A percentile compares a stretch with the other conserved stretches of the same genome.
Evolutionary conservation across 139 green algal genomes (phyloP).

Genomic region (Chlamydomonas eustigma): DNA sequence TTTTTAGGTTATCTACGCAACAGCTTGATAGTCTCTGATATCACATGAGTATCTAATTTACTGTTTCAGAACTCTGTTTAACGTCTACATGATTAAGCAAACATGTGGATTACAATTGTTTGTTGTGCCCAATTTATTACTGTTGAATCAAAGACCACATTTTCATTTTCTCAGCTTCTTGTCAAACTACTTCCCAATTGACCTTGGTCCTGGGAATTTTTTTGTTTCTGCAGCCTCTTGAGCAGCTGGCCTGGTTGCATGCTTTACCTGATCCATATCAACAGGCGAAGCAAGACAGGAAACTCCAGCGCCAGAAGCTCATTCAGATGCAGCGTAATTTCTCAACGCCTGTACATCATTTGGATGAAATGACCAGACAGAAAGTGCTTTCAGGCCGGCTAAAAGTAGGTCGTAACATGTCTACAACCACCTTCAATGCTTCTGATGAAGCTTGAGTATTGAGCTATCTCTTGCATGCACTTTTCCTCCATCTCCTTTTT

Average conservation of each 20-base stretch:
- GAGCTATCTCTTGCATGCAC: too few species aligned
- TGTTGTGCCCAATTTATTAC: too few species aligned
- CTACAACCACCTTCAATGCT: too few species aligned
- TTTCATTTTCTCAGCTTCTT: not conserved
- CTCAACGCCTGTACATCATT: not conserved
- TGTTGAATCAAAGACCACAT: too few species aligned
- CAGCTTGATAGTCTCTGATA: not conserved
- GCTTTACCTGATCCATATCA: not conserved
- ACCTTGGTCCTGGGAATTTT: not conserved
- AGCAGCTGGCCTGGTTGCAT: conserved; percentile 1
- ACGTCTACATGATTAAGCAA: too few species aligned
- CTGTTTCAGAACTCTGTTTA: too few species aligned
- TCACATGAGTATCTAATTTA: too few species aligned
- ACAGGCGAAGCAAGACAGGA: not conserved
- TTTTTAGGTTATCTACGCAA: not conserved
- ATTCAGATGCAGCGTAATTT: not conserved
- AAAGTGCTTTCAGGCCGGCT: not conserved
- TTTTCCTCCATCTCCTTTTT: too few species aligned
- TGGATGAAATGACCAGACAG: not conserved
- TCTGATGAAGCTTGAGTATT: too few species aligned
- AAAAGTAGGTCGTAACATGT: too few species aligned
- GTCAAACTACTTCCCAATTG: not conserved
- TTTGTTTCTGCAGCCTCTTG: not conserved
- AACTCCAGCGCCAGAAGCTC: not conserved
- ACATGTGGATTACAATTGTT: too few species aligned